Base-by-base conservation (phyloP, 2,329 filamentous ascomycete genomes). In the Botrytis tulipae region DNA sequence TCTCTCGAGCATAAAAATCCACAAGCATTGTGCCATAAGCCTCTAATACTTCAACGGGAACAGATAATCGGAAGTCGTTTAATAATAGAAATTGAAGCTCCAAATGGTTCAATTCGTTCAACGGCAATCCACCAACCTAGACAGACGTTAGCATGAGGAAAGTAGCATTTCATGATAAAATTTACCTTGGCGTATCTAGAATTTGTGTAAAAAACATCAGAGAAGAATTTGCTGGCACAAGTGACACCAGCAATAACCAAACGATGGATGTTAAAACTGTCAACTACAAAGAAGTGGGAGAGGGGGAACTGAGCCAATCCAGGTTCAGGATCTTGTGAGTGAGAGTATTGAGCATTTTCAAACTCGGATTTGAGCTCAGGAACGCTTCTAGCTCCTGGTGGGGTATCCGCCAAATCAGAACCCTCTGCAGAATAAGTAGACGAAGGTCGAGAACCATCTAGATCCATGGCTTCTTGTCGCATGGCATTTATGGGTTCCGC, bases 201-300 rank as follows among this genome's bases (percentile, higher is more conserved):
- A 83, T 99, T 99, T 16, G 96, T 99, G 82, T 98, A 99, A 80
- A 99, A 99, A 59, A 98, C 95, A 84, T 99, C 89, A 8, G 95
- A 98, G 84, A 99, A 99, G 87, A 98, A 99, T 83, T 99, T 99
- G 88, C 95, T 98, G 8, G 96, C 95, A 83, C 96, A 98, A 4
- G 96, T 99, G 62, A 99, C 96, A 51, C 95, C 96, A 3, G 96
- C 94, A 81, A 99, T 99, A 72, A 98, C 95, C 72, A 99, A 86
- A 72, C 96, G 91, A 82, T 99, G 96, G 76, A 99, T 98, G 83
- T 99, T 99, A 85, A 96, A 99, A 84, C 96, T 98, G 84, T 99
- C 96, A 18, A 98, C 96, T 59, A 98, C 95, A 81, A 99, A 98
- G 80, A 91, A 92, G 79, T 92, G 90, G 4, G 89, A 89, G 61